Percentiles rank a stretch among this genome's conserved stretches.
Conservation (phyloP, 2,329 filamentous ascomycete genomes). For the Fusarium longipes region DNA sequence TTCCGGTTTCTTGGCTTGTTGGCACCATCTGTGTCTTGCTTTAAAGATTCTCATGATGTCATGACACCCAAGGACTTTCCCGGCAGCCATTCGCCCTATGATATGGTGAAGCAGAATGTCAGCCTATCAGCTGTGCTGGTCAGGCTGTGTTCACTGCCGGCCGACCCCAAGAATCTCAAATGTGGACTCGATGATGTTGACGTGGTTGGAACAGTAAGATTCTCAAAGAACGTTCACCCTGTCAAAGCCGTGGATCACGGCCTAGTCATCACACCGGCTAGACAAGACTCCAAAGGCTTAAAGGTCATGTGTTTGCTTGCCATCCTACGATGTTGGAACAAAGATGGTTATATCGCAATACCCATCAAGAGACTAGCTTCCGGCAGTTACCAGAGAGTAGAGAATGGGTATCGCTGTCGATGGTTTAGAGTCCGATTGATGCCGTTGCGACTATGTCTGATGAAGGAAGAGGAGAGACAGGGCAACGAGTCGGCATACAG, state of each 20-base stretch:
- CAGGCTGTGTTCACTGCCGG: conserved; percentile 3
- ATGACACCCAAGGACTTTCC: neutral
- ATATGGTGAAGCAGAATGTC: conserved; percentile 11
- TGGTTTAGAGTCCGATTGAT: conserved; percentile 17
- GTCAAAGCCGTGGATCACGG: conserved; percentile 15
- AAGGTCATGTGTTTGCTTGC: conserved; percentile 20
- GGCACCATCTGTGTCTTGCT: conserved; percentile 8
- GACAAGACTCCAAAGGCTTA: conserved; percentile 11
- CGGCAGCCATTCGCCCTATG: neutral
- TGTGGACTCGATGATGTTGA: neutral
- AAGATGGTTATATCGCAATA: conserved; percentile 17
- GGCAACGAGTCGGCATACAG: neutral
- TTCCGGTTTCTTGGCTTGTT: conserved; percentile 4
- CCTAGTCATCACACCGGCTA: neutral
- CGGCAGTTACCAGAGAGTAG: conserved; percentile 8
- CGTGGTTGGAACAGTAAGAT: conserved; percentile 5
- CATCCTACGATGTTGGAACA: conserved; percentile 9
- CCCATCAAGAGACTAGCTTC: conserved; percentile 13
- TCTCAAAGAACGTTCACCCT: neutral
- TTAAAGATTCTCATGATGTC: conserved; percentile 13
- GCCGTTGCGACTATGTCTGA: conserved; percentile 8
- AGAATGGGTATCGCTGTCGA: conserved; percentile 11
- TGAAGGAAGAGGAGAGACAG: neutral
- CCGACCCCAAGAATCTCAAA: neutral
- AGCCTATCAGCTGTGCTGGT: conserved; percentile 9